Percentiles rank a stretch among this genome's conserved stretches.
These are phyloP conservation scores for Chloranthus sessilifolius DNA, from an alignment of 164 flowering plant species.

Conservation along the genomic window DNA sequence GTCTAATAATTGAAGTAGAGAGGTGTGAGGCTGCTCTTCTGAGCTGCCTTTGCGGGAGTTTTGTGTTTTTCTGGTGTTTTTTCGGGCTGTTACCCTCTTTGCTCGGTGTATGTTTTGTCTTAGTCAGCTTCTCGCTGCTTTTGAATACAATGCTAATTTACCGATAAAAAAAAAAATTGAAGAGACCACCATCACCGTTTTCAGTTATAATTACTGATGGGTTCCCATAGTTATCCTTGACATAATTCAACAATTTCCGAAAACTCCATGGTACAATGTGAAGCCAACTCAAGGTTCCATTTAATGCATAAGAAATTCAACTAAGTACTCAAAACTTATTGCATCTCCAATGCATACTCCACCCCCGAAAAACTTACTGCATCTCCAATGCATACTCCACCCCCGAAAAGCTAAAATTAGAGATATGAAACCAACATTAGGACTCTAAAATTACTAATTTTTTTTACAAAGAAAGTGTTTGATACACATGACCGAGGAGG, in stretches of 20 bases:
- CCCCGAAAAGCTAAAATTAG: conserved; percentile 41
- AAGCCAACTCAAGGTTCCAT: conserved; percentile 56
- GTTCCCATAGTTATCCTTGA: conserved; percentile 67
- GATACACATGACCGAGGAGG: no score
- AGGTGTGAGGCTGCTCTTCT: no score
- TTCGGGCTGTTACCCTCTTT: no score
- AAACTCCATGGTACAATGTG: conserved; percentile 90
- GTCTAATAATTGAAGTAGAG: no score
- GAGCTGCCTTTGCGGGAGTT: no score
- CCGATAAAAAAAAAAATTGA: background rate
- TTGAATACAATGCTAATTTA: no score
- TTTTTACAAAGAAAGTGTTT: no score
- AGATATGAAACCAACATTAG: conserved; percentile 11
- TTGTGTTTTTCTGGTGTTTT: no score
- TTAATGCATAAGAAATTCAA: background rate
- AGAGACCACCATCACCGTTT: conserved; percentile 45
- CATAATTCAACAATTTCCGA: conserved; percentile 43
- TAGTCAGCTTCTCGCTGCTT: no score
- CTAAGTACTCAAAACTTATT: conserved; percentile 36
- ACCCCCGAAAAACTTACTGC: conserved; percentile 51
- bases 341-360: conserved; percentile 66
- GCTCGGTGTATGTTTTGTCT: no score
- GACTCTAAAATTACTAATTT: no score
- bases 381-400: conserved; percentile 63
- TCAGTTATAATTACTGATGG: conserved; percentile 78